Evolutionary conservation across 1,284 basidiomycete genomes (phyloP), one percentile per base, ranked within the genome.

Genomic region (Cutaneotrichosporon cavernicola): DNA sequence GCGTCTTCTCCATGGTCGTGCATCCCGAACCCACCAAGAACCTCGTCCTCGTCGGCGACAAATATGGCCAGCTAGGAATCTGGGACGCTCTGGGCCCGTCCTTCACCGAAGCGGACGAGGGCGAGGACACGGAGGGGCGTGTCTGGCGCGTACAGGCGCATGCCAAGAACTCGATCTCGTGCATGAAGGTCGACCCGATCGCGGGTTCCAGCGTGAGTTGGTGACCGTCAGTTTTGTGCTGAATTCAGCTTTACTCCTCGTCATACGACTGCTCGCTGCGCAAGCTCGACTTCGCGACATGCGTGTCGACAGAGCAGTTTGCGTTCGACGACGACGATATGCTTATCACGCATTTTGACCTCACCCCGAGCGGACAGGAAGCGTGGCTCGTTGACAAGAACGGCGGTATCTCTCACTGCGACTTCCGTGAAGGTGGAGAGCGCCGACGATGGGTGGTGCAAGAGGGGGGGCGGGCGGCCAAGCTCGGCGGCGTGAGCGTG

Each of bases 251-350:
- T 11, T 80, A 76, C 65, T 75, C 82, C 0, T 74, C 79, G 0
- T 79, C 80, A 0, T 83, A 84, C 71, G 83, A 84, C 70, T 81
- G 80, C 60, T 80, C 82, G 0, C 62, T 84, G 2, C 80, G 83
- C 6, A 66, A 70, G 4, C 70, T 82, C 46, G 75, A 81, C 65
- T 80, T 84, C 55, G 66, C 73, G n/a, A 75, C 74, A 3, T 73
- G 76, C 22, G 67, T 66, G 18, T 82, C 81, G 6, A 72, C 73
- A 11, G 81, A 83, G 63, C 62, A 82, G 22, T 79, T 82, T 61
- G 75, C 80, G 21, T 75, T 80, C 30, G 67, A 72, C 9, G 77
- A 82, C 66, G 77, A 76, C 8, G 80, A 82, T 69, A 74, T 74
- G 56, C 67, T 83, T 9, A 76, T 83, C 65, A 81, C 78, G 13